phyloP scores from a whole-genome alignment of 2,329 filamentous ascomycete genomes.

The Xylaria sp. region DNA sequence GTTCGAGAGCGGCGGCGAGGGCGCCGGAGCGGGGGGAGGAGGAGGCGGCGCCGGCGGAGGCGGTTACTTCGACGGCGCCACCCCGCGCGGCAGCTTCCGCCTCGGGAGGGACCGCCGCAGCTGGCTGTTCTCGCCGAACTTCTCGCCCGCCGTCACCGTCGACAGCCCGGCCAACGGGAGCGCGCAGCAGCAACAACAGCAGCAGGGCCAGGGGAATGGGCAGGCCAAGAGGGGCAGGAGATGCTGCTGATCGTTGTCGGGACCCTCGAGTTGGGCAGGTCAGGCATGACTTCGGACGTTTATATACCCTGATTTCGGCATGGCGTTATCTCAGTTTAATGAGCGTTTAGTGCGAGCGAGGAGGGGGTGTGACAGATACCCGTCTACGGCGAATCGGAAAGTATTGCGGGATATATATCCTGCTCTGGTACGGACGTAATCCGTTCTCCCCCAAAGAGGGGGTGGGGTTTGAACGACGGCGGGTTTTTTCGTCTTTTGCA shows the following conservation, averaged over 20 bases:
- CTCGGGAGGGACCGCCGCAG: constrained; percentile 60
- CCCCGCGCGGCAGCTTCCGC: constrained; percentile 56
- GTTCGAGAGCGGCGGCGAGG: constrained; percentile 41
- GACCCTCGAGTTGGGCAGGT: background rate
- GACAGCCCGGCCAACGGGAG: constrained; percentile 45
- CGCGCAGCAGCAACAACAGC: constrained; percentile 31
- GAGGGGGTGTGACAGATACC: too few relatives aligned
- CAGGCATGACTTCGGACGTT: too few relatives aligned
- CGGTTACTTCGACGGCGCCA: constrained; percentile 55
- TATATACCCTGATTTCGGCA: too few relatives aligned
- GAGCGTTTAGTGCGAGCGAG: too few relatives aligned
- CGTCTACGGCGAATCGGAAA: too few relatives aligned
- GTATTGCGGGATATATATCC: too few relatives aligned
- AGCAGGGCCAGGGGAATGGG: constrained; percentile 15
- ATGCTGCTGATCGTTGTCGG: constrained; percentile 24
- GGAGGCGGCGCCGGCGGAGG: constrained; percentile 14
- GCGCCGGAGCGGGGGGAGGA: too few relatives aligned
- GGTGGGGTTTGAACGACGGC: too few relatives aligned
- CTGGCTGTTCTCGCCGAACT: constrained; percentile 60
- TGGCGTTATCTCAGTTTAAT: too few relatives aligned
- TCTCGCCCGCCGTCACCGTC: constrained; percentile 55
- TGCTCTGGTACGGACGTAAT: too few relatives aligned
- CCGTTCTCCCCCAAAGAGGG: too few relatives aligned
- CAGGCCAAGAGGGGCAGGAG: constrained; percentile 30
- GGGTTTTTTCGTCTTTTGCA: background rate